phyloP scores from a whole-genome alignment of 2,329 filamentous ascomycete species.

The Aspergillus ochraceus region DNA sequence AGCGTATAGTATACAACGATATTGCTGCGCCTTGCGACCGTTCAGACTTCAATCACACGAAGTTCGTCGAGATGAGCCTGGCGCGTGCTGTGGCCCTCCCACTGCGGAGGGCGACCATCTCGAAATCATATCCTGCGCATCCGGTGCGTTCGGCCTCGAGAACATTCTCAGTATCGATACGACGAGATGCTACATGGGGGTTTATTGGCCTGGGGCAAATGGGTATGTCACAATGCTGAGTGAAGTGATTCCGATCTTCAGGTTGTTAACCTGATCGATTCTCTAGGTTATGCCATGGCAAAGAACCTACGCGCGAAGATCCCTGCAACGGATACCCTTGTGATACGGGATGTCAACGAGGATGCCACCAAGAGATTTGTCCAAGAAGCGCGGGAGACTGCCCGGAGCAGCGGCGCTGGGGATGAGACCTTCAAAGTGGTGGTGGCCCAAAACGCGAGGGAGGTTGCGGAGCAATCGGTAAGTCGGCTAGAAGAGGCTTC shows the following conservation, averaged over 20 bases:
- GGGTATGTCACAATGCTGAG: constrained; percentile 46
- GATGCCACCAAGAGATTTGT: constrained; percentile 58
- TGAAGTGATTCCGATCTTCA: background rate
- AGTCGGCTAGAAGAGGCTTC: constrained; percentile 28
- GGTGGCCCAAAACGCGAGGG: constrained; percentile 57
- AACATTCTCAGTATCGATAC: constrained; percentile 50
- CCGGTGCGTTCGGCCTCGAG: constrained; percentile 14
- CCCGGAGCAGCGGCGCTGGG: constrained; percentile 25
- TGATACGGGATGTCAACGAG: constrained; percentile 66
- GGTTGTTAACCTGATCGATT: constrained; percentile 2
- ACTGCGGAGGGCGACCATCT: constrained; percentile 11
- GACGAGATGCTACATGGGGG: constrained; percentile 53
- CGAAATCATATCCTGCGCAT: constrained; percentile 8
- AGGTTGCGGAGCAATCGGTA: constrained; percentile 68
- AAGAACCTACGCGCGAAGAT: constrained; percentile 68
- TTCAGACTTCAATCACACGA: background rate
- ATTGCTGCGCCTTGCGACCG: background rate
- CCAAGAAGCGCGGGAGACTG: constrained; percentile 48
- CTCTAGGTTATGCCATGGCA: constrained; percentile 69
- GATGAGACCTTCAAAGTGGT: constrained; percentile 50
- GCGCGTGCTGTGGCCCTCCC: constrained; percentile 13
- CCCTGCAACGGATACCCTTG: constrained; percentile 60
- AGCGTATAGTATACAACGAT: background rate
- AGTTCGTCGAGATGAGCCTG: constrained; percentile 15
- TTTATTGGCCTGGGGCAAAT: constrained; percentile 63